A percentile compares a stretch with the other conserved stretches of the same genome.
Conservation (phyloP, 1,284 basidiomycete species). For the Moniliophthora roreri region DNA sequence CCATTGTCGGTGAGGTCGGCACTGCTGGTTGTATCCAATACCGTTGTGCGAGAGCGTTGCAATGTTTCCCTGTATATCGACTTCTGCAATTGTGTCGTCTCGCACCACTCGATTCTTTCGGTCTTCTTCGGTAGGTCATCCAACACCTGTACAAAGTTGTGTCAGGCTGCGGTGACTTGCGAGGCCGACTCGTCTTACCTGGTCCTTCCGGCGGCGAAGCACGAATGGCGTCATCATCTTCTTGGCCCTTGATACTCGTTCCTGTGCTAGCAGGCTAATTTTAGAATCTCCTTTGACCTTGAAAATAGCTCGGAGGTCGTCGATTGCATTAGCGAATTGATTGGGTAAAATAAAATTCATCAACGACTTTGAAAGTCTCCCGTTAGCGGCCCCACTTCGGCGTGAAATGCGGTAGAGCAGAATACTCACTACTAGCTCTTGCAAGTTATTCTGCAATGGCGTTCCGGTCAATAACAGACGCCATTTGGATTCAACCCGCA, state of each 20-base stretch:
- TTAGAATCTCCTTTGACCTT: slow-evolving; percentile 91
- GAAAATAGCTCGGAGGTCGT: slow-evolving; percentile 91
- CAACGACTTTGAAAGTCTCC: slow-evolving; percentile 75
- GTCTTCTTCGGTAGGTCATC: slow-evolving; percentile 91
- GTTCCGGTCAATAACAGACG: slow-evolving; percentile 94
- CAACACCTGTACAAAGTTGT: slow-evolving; percentile 62
- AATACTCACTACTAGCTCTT: slow-evolving; percentile 88
- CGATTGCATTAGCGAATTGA: slow-evolving; percentile 78
- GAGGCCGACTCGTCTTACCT: slow-evolving; percentile 43
- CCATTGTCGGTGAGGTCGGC: slow-evolving; percentile 35
- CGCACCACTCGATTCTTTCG: slow-evolving; percentile 92
- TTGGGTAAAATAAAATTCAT: slow-evolving; percentile 98
- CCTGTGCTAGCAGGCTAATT: slow-evolving; percentile 83
- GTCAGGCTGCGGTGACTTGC: slow-evolving; percentile 2
- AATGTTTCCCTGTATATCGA: slow-evolving; percentile 87
- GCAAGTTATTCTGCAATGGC: slow-evolving; percentile 88
- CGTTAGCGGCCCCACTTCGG: slow-evolving; percentile 10
- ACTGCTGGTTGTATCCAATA: slow-evolving; percentile 55
- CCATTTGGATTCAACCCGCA: slow-evolving; percentile 88
- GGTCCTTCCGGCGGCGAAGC: slow-evolving; percentile 91
- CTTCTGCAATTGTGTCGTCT: slow-evolving; percentile 84
- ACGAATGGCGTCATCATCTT: slow-evolving; percentile 99
- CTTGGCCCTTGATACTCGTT: slow-evolving; percentile 92
- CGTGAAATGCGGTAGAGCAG: background rate
- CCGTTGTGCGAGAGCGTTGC: slow-evolving; percentile 80